These are phyloP conservation scores for Clarireedia homoeocarpa DNA, from an alignment of 2,329 filamentous ascomycete species.

Conservation along the genomic window DNA sequence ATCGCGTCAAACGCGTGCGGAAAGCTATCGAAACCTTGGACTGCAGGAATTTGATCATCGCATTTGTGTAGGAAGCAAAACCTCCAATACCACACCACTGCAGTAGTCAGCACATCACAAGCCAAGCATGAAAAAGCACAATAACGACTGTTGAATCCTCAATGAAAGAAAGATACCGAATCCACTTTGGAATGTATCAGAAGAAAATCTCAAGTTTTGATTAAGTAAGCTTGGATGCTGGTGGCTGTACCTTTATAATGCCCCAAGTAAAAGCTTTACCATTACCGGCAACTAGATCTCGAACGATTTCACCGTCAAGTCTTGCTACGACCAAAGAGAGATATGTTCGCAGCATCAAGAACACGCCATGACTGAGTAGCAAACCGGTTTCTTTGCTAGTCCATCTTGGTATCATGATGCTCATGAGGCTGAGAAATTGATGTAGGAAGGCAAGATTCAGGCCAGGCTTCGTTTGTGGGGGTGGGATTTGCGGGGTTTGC, in stretches of 20 bases:
- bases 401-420: slow-evolving; percentile 96
- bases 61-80: slow-evolving; percentile 93
- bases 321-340: slow-evolving; percentile 88
- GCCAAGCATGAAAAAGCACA: background rate
- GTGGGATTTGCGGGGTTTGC: slow-evolving; percentile 59
- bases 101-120: slow-evolving; percentile 4
- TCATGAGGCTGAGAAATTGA: slow-evolving; percentile 91
- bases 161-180: background rate
- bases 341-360: slow-evolving; percentile 87
- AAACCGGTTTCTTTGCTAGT: slow-evolving; percentile 91
- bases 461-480: slow-evolving; percentile 84
- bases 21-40: slow-evolving; percentile 98
- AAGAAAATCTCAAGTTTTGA: background rate
- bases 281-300: slow-evolving; percentile 91
- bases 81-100: slow-evolving; percentile 89
- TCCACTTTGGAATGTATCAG: slow-evolving; percentile 11
- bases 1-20: slow-evolving; percentile 85
- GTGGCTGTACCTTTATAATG: slow-evolving; percentile 59
- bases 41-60: slow-evolving; percentile 98
- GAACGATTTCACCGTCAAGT: slow-evolving; percentile 90
- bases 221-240: background rate
- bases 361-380: slow-evolving; percentile 79
- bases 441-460: slow-evolving; percentile 93
- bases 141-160: background rate
- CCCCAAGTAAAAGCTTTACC: slow-evolving; percentile 83